Evolutionary conservation across 176 grass and related monocot species (phyloP), one percentile per base, ranked within the genome.

Genomic region (Zizania latifolia): DNA sequence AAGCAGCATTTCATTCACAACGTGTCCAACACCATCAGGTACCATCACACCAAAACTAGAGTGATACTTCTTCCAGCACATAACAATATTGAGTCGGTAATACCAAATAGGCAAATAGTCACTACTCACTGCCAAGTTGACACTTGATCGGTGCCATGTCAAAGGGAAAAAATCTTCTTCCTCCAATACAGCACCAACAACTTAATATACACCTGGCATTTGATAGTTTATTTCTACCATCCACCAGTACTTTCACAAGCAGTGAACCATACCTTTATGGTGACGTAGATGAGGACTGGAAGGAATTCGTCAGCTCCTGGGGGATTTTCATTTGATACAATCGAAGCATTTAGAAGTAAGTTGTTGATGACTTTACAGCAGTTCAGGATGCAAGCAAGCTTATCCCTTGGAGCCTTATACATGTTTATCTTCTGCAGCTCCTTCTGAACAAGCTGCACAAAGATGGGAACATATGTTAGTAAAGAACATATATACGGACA

Each of bases 351-450:
- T 45, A 88, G 51, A 53, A 98, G 83, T 72, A 94, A 87, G 72
- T 98, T 98, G 57, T 91, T 98, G 43, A 98, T 94, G 27, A 94
- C 95, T 86, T 92, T 94, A 81, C 95, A 98, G 61, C 95, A 98
- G 78, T 98, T 98, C 61, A 98, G 82, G 63, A 98, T 88, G 65
- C 91, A 94, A 46, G 90, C 79, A 67, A 98, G 86, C 74, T 98
- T 98, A 83, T 94, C 95, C 62, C 95, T 92, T 74, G 95, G 95
- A 63, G 95, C 95, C 79, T 94, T 98, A 71, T 90, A 94, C 89
- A 92, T 79, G 62, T 98, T 94, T 72, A 98, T 98, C 86, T 98
- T 98, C 44, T 98, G 95, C 62, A 98, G 69, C 82, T 94, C 95
- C 76, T 98, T 98, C 68, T 94, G 91, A 9, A 91, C 95, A 78